A percentile compares a stretch with the other conserved stretches of the same genome.
Conservation (phyloP, 23 red algal species). For the Gracilariopsis chorda region DNA sequence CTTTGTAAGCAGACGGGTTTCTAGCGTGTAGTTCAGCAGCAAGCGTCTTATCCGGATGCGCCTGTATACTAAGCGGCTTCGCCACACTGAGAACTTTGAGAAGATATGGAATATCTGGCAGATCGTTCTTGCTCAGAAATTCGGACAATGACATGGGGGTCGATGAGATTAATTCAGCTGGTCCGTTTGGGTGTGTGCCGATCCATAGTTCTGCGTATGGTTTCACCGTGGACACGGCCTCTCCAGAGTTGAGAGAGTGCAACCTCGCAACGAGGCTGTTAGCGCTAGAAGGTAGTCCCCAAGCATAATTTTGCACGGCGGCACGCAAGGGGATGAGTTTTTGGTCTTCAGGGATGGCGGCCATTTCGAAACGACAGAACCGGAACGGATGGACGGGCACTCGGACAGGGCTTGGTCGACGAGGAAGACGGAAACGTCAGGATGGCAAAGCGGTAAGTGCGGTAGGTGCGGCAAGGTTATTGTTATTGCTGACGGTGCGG, state of each 20-base stretch:
- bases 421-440: neutral
- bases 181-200: constrained; percentile 79
- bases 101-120: constrained; percentile 63
- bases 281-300: constrained; percentile 32
- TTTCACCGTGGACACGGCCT: neutral
- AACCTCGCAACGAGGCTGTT: constrained; percentile 59
- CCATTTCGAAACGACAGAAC: neutral
- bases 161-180: constrained; percentile 37
- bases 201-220: constrained; percentile 98
- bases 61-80: constrained; percentile 89
- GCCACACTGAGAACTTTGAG: constrained; percentile 94
- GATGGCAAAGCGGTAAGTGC: neutral
- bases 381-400: neutral
- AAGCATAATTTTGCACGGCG: constrained; percentile 74
- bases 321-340: constrained; percentile 33
- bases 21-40: constrained; percentile 61
- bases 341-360: neutral
- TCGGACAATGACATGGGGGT: neutral
- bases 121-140: neutral
- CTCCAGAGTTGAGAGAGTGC: constrained; percentile 40
- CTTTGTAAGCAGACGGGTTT: constrained; percentile 79
- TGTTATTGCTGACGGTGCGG: neutral
- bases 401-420: neutral
- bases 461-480: neutral
- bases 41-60: constrained; percentile 72